Evolutionary conservation across 2,329 filamentous ascomycete genomes (phyloP).

Genomic region (Sclerotinia borealis): DNA sequence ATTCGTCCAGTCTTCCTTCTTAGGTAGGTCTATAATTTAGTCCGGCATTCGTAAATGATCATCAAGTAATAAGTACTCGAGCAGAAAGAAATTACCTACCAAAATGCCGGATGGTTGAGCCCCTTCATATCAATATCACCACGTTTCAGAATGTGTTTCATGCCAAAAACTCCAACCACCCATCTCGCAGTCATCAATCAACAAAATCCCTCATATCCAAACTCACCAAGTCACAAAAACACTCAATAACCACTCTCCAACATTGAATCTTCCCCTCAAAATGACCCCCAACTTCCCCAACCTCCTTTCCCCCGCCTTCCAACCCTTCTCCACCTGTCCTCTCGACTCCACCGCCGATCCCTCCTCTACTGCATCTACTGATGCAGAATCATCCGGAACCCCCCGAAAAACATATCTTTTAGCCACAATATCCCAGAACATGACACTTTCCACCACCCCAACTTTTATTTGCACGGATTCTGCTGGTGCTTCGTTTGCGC

Average conservation of each 20-base stretch:
- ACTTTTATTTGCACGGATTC: conserved; percentile 29
- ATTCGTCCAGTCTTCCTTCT: background rate
- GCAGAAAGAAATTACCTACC: background rate
- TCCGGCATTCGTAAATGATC: background rate
- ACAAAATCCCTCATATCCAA: background rate
- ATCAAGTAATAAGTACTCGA: background rate
- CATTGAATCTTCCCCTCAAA: background rate
- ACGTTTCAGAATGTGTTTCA: background rate
- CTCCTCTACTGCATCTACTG: background rate
- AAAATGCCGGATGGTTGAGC: background rate
- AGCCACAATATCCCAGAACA: conserved; percentile 27
- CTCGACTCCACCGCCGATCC: conserved; percentile 7
- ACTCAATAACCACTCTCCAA: background rate
- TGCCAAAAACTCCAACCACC: background rate
- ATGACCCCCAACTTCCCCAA: conserved; percentile 17
- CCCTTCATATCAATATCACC: background rate
- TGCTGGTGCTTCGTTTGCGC: conserved; percentile 19
- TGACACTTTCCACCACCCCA: conserved; percentile 27
- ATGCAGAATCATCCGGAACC: background rate
- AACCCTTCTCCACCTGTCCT: conserved; percentile 20
- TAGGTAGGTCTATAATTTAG: background rate
- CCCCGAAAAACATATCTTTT: conserved; percentile 19
- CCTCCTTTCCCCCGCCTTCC: conserved; percentile 21
- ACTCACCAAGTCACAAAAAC: background rate
- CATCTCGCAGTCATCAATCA: background rate